Evolutionary conservation across 495 filamentous ascomycete genomes (phyloP).

Genomic region (Penicillium canariense): DNA sequence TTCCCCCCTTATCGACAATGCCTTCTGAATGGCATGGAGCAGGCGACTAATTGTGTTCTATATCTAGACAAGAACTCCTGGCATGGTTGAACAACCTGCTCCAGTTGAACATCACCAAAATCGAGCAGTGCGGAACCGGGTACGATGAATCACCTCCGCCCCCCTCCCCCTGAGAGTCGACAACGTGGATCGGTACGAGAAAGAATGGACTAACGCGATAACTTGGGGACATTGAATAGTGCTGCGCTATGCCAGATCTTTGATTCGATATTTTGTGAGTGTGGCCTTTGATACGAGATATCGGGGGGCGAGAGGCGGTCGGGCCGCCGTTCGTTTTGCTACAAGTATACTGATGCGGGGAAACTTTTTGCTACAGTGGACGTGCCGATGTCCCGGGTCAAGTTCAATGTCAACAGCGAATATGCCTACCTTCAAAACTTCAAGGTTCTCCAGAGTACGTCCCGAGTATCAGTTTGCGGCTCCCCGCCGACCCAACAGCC

Average conservation of each 20-base stretch:
- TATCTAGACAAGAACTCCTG: constrained; percentile 84
- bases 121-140: constrained; percentile 99
- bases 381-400: constrained; percentile 93
- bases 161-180: background rate
- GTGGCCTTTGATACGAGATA: background rate
- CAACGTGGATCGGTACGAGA: background rate
- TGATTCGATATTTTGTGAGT: constrained; percentile 89
- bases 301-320: background rate
- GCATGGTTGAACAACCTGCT: constrained; percentile 97
- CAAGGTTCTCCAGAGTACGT: constrained; percentile 91
- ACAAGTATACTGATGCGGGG: constrained; percentile 19
- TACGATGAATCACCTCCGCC: constrained; percentile 46
- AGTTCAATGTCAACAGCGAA: constrained; percentile 96
- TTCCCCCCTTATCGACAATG: constrained; percentile 20
- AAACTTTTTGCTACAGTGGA: constrained; percentile 56
- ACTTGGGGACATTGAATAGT: constrained; percentile 45
- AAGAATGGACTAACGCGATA: constrained; percentile 21
- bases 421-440: constrained; percentile 98
- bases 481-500: background rate
- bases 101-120: constrained; percentile 94
- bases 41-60: constrained; percentile 5
- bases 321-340: background rate
- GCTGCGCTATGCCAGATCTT: constrained; percentile 95
- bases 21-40: background rate
- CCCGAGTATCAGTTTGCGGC: background rate